Evolutionary conservation across 345 rosid genomes (phyloP).

Genomic region (Gossypium mustelinum): DNA sequence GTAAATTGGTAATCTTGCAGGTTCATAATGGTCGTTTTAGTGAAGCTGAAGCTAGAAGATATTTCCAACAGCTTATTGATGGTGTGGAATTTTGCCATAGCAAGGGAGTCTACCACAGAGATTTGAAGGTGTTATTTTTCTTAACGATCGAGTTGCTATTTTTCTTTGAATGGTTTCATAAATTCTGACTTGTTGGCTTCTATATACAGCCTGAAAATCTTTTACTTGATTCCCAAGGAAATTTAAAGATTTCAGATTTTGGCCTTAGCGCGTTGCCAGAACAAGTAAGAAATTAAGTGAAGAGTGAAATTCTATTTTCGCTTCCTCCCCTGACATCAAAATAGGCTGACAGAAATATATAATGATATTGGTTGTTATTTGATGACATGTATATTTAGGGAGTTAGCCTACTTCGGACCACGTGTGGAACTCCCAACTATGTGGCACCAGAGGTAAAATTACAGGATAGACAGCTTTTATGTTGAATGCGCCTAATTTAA

Average conservation of each 20-base stretch:
- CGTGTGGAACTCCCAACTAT: slow-evolving; percentile 96
- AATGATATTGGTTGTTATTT: slow-evolving; percentile 2
- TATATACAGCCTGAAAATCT: slow-evolving; percentile 85
- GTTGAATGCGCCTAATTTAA: background rate
- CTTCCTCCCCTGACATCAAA: background rate
- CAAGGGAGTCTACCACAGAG: slow-evolving; percentile 93
- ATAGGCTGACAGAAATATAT: slow-evolving; percentile 7
- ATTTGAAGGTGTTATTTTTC: slow-evolving; percentile 58
- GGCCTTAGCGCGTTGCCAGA: slow-evolving; percentile 92
- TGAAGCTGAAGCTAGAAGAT: slow-evolving; percentile 83
- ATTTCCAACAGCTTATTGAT: slow-evolving; percentile 94
- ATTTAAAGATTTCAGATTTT: slow-evolving; percentile 91
- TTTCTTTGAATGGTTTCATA: background rate
- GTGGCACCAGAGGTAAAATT: slow-evolving; percentile 92
- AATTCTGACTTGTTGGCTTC: slow-evolving; percentile 21
- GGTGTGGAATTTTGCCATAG: slow-evolving; percentile 94
- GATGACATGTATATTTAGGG: slow-evolving; percentile 43
- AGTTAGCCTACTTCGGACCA: slow-evolving; percentile 77
- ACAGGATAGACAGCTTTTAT: background rate
- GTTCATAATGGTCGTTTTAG: slow-evolving; percentile 82
- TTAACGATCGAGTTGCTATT: background rate
- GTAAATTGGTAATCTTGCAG: slow-evolving; percentile 28
- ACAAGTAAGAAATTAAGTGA: slow-evolving; percentile 42
- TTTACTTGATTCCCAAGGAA: slow-evolving; percentile 84
- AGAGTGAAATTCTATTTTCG: background rate